These are phyloP conservation scores for Sorghum bicolor DNA, from an alignment of 176 grass and related monocot species.

Conservation along the genomic window DNA sequence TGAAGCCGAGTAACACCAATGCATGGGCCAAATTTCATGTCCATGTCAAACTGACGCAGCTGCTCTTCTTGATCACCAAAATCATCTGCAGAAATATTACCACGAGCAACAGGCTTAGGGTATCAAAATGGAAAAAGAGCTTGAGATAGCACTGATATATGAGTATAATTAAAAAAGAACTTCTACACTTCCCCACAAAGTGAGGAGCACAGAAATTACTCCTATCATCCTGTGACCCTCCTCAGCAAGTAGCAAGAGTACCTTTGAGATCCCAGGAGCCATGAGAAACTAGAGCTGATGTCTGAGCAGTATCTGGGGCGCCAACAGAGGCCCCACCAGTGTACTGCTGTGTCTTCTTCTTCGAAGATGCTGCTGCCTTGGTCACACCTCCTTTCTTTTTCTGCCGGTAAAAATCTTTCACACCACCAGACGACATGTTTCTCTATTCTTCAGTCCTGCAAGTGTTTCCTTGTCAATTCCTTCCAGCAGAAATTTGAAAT, in stretches of 20 bases:
- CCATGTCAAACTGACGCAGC: constrained; percentile 50
- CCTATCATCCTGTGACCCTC: background rate
- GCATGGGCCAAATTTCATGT: constrained; percentile 63
- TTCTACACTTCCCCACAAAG: background rate
- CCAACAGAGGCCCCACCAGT: constrained; percentile 34
- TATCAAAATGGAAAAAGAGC: background rate
- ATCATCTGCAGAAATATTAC: constrained; percentile 27
- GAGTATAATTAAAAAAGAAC: background rate
- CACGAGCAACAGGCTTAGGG: background rate
- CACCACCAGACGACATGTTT: constrained; percentile 41
- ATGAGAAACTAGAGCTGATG: constrained; percentile 38
- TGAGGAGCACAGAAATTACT: background rate
- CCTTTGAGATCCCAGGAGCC: constrained; percentile 38
- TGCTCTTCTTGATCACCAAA: constrained; percentile 53
- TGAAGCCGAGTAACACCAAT: constrained; percentile 53
- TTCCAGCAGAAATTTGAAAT: constrained; percentile 2
- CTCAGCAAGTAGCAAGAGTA: background rate
- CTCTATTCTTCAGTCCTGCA: constrained; percentile 5
- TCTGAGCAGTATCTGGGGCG: constrained; percentile 27
- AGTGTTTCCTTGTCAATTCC: constrained; percentile 9
- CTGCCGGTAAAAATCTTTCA: constrained; percentile 54
- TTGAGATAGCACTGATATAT: background rate
- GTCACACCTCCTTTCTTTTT: constrained; percentile 49
- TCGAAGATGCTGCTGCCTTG: constrained; percentile 32
- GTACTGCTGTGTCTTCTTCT: constrained; percentile 45